phyloP scores from a whole-genome alignment of 306 rosid species.

The Hippophae gyantsensis region DNA sequence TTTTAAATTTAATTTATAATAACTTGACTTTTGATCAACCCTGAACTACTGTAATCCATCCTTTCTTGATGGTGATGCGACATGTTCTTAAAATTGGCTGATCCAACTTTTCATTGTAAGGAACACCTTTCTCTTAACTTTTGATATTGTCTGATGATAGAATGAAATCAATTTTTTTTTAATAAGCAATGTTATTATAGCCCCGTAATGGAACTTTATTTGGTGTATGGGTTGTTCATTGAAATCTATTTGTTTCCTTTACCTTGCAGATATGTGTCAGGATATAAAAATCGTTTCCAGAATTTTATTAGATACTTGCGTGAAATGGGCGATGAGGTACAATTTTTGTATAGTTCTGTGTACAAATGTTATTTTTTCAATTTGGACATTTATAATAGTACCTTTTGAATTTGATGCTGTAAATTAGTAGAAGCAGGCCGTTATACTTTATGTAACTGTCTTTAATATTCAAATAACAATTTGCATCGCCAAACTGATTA shows the following conservation, averaged over 20 bases:
- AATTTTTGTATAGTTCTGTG: neutral
- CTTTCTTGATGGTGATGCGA: no score
- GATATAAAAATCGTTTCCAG: conserved; percentile 55
- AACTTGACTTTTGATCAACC: neutral
- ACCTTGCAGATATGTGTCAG: conserved; percentile 47
- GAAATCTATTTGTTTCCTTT: conserved; percentile 5
- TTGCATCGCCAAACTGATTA: neutral
- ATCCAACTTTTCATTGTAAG: no score
- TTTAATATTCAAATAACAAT: neutral
- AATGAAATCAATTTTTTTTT: neutral
- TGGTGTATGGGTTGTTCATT: neutral
- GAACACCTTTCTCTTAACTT: no score
- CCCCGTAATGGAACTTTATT: neutral
- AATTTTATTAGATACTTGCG: conserved; percentile 48
- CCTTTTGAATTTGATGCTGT: neutral
- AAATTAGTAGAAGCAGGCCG: neutral
- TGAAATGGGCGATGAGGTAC: conserved; percentile 62
- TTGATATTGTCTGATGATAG: neutral
- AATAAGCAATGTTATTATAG: neutral
- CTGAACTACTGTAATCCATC: no score
- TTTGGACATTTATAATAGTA: neutral
- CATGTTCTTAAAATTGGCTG: no score
- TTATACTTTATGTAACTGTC: neutral
- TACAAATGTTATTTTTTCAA: neutral
- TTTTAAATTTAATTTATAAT: neutral